Base-by-base conservation (phyloP, 1,139 yeast species). In the Pichia sp. region DNA sequence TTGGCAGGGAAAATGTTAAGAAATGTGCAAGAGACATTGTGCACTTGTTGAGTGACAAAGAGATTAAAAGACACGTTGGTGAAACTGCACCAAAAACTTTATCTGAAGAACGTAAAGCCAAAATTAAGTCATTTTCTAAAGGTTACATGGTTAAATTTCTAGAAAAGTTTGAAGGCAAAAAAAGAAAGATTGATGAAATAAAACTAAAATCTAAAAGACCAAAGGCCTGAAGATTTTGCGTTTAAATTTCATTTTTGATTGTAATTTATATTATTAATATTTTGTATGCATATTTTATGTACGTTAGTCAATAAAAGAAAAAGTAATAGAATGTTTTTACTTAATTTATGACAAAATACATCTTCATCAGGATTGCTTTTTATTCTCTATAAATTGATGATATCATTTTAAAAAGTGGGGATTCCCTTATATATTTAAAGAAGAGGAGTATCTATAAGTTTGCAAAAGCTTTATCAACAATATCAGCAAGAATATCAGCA, bases 1-100 rank as follows among this genome's bases (percentile, higher is more conserved):
- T 90, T 29, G 92, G 89, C 2, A 80, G 80, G 53, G 95, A 86
- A 4, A 75, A 80, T 49, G 64, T 88, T 47, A 92, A 89, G 66
- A 76, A 76, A 35, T 85, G 92, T 64, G 87, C 96, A 1, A 77
- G 81, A 55, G 96, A 89, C 46, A 76, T 88, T 52, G 87, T 83
- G 3, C 76, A 78, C 52, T 68, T 69, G 1, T 69, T 89, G 45
- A 78, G 81, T 0, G 70, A 73, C 6, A 88, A 88, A 62, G 96
- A 89, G 63, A 52, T 75, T 52, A 76, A 76, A 57, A 69, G 75
- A 48, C 65, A 64, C 44, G 48, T 30, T 18, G 57, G 53, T 7
- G 54, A 52, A 7, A 35, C 40, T 3, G 80, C 83, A 6, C 87
- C 92, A 1, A 62, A 63, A 18, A 83, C 80, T 53, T 69, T 87